Percentiles rank a stretch among this genome's conserved stretches.
phyloP scores from a whole-genome alignment of 164 flowering plant species.

The Paratinospora sagittata region DNA sequence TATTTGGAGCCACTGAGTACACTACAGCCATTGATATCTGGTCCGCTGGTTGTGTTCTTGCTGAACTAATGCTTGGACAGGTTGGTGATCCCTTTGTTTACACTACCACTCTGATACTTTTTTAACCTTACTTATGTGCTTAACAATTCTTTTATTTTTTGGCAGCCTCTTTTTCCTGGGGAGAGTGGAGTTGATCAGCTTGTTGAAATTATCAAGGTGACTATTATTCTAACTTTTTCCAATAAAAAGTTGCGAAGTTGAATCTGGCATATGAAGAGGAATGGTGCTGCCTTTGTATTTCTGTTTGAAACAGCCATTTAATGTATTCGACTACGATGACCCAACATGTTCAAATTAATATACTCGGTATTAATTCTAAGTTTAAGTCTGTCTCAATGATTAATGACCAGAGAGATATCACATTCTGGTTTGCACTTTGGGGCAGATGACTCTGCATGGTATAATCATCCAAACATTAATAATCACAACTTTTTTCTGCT shows the following conservation, averaged over 20 bases:
- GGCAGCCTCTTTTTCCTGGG: conserved; percentile 83
- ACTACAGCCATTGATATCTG: conserved; percentile 65
- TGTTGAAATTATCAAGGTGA: conserved; percentile 88
- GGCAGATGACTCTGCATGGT: too few species aligned
- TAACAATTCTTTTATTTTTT: conserved; percentile 2
- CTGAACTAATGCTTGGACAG: conserved; percentile 66
- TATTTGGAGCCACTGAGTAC: conserved; percentile 69
- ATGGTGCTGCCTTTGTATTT: background rate
- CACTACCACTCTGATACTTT: background rate
- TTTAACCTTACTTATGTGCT: background rate
- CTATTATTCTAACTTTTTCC: background rate
- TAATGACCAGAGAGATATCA: too few species aligned
- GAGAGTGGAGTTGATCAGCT: conserved; percentile 95
- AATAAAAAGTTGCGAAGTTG: background rate
- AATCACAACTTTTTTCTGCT: too few species aligned
- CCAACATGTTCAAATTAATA: background rate
- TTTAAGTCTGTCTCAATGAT: background rate
- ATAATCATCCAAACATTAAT: too few species aligned
- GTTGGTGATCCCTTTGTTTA: conserved; percentile 18
- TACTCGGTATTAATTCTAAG: background rate
- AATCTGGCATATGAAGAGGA: background rate
- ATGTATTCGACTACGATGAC: background rate
- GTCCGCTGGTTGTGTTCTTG: conserved; percentile 69
- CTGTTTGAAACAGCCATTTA: background rate
- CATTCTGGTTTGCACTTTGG: too few species aligned